Evolutionary conservation across 768 basidiomycete genomes (phyloP), one percentile per base, ranked within the genome.

Genomic region (Scleroderma citrinum): DNA sequence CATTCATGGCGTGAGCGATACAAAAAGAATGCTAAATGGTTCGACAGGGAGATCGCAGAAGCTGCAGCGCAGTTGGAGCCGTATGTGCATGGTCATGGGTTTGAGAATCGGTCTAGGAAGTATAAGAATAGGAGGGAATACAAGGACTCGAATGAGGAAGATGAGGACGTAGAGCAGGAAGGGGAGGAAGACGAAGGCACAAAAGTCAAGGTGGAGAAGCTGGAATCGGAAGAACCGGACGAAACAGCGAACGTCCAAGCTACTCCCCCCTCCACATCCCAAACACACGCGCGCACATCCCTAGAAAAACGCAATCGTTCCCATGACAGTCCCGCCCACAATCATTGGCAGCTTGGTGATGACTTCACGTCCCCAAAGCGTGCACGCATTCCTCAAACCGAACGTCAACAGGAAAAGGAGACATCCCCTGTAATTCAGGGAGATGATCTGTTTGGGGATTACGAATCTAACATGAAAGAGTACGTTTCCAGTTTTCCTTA

Each of bases 1-100:
- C 71, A 72, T 30, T 81, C 81, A 14, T 85, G 83, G 84, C 75
- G 82, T 13, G 76, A 83, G 36, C 72, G 75, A 21, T 85, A 85
- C 60, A 69, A 60, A 55, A 78, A 67, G 46, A 70, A 82, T 47
- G 42, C 66, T 16, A 50, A 8, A 0, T 24, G 50, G 7, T 78
- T 80, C 54, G 70, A 83, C 50, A 40, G 3, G n/a, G 54, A 56
- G 5, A 80, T 84, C 29, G 56, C 52, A 23, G 40, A 24, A 42
- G 72, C 74, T 49, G 31, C 56, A 3, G 17, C 37, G 1, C 23
- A 3, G n/a, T 35, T 68, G 23, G 36, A 50, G 17, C 3, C 3
- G 14, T 23, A 53, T 1, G 50, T 54, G 1, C 64, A 67, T 46
- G 53, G 56, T 39, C 10, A 51, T 1, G 64, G 64, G 16, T 47